Evolutionary conservation across 1,284 basidiomycete genomes (phyloP).

Genomic region (Cronartium quercuum): DNA sequence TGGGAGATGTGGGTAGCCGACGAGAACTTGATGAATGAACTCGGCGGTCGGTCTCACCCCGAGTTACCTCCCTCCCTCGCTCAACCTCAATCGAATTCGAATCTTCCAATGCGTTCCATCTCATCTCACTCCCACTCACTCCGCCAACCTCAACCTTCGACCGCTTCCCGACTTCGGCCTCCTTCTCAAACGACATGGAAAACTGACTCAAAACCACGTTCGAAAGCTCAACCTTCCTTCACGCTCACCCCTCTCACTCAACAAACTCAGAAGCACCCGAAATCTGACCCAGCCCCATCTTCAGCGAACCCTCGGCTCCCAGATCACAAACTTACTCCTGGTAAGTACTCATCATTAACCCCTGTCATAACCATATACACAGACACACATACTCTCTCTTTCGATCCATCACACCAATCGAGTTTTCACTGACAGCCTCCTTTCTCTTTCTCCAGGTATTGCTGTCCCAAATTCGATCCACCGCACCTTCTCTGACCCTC

Average conservation of each 20-base stretch:
- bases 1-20: constrained; percentile 39
- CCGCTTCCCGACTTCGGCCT: not conserved
- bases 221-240: not conserved
- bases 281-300: constrained; percentile 7
- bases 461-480: too few relatives aligned
- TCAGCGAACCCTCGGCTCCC: constrained; percentile 1
- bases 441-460: too few relatives aligned
- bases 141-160: not conserved
- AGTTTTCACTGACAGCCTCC: not conserved
- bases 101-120: not conserved
- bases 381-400: not conserved
- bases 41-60: not conserved
- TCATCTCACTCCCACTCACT: not conserved
- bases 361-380: not conserved
- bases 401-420: not conserved
- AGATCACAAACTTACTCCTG: not conserved
- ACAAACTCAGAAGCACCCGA: constrained; percentile 10
- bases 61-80: not conserved
- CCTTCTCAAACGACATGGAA: not conserved
- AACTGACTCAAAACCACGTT: not conserved
- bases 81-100: not conserved
- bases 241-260: not conserved
- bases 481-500: not conserved
- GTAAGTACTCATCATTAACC: not conserved
- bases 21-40: constrained; percentile 18